Conservation (phyloP, 345 rosid genomes). For the Eucalyptus polyanthemos region DNA sequence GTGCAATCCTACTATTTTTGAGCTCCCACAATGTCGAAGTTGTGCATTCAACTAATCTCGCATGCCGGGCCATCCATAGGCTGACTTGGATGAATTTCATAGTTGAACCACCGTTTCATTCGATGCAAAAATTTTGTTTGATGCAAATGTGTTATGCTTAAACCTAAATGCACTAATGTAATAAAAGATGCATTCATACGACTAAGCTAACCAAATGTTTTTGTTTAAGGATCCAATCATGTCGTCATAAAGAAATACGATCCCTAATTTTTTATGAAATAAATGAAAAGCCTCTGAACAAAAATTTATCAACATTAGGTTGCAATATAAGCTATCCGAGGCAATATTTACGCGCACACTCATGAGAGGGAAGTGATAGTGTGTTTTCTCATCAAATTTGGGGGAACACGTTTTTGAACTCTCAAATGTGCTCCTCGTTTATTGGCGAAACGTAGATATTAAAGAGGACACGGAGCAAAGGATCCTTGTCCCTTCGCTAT, state of each 20-base stretch:
- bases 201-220: background rate
- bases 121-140: background rate
- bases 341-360: background rate
- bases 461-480: background rate
- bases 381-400: background rate
- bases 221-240: background rate
- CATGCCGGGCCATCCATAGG: no score
- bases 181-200: rapidly evolving
- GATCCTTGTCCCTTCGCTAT: background rate
- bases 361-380: background rate
- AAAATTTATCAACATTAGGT: background rate
- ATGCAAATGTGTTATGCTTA: background rate
- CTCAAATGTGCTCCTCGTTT: background rate
- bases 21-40: background rate
- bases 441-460: background rate
- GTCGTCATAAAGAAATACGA: no score
- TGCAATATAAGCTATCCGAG: background rate
- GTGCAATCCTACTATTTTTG: background rate
- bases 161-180: background rate
- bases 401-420: background rate
- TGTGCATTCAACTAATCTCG: no score
- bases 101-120: no score
- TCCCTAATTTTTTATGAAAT: background rate
- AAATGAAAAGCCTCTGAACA: background rate
- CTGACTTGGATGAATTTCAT: no score